Conservation (phyloP, 352 stramenopile species). For the Pythium aristosporum region DNA sequence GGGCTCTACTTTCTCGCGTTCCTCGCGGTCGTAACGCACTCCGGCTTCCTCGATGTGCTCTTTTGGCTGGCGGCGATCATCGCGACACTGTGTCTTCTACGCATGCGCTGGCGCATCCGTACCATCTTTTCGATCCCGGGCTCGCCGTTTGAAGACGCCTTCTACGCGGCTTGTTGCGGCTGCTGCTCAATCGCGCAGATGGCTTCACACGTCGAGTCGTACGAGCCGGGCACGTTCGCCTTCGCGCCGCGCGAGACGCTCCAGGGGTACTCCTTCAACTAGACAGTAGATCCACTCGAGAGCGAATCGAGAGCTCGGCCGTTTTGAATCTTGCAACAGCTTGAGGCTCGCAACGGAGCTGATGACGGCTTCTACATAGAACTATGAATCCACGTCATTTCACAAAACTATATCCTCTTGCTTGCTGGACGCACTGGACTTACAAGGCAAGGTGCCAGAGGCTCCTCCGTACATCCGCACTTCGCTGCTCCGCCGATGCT, state of each 20-base stretch:
- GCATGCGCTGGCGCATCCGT: slow-evolving; percentile 61
- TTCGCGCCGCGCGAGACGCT: slow-evolving; percentile 68
- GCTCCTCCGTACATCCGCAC: too few relatives aligned
- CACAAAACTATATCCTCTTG: too few relatives aligned
- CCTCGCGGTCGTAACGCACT: slow-evolving; percentile 29
- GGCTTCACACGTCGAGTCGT: slow-evolving; percentile 78
- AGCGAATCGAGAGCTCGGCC: slow-evolving; percentile 2
- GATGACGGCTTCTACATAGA: too few relatives aligned
- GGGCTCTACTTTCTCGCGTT: slow-evolving; percentile 54
- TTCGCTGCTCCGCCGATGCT: too few relatives aligned
- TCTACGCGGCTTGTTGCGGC: slow-evolving; percentile 53
- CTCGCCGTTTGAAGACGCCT: slow-evolving; percentile 48
- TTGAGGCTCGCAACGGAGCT: too few relatives aligned
- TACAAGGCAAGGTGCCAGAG: too few relatives aligned
- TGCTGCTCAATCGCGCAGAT: slow-evolving; percentile 81
- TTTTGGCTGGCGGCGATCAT: slow-evolving; percentile 40
- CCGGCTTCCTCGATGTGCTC: slow-evolving; percentile 52
- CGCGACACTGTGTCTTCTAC: slow-evolving; percentile 39
- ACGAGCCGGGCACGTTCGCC: slow-evolving; percentile 58
- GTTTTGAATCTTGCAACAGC: not conserved
- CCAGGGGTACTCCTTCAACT: slow-evolving; percentile 58
- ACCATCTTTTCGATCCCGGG: slow-evolving; percentile 64
- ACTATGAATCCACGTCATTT: too few relatives aligned
- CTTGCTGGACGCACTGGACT: too few relatives aligned
- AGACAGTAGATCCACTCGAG: slow-evolving; percentile 6